Evolutionary conservation across 2,329 filamentous ascomycete species (phyloP), one percentile per base, ranked within the genome.

Genomic region (Talaromyces pinophilus): DNA sequence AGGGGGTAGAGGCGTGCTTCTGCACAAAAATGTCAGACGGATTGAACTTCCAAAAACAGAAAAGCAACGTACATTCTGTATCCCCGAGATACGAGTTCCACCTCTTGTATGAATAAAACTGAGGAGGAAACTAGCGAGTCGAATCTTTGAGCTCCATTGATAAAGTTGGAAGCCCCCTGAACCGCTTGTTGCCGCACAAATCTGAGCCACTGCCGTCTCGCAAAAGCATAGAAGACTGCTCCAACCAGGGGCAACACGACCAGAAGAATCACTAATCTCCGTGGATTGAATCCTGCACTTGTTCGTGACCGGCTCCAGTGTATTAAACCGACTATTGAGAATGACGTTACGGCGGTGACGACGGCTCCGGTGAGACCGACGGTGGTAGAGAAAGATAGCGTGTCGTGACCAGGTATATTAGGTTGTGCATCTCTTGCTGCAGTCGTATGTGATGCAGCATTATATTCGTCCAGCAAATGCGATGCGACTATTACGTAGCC

Each of bases 401-500:
- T 72, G 8, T 77, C 74, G 33, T 73, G 66, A 19, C 71, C 70
- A 30, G 72, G 71, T 11, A 74, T 72, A 60, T 74, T 73, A 22
- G 77, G 73, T 25, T 75, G 69, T 15, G 78, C 50, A n/a, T 64
- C 62, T 50, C 77, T 75, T 33, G 63, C 59, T 22, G 78, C 75
- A 30, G 79, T 77, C 10, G 74, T 77, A 69, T 80, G 79, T 46
- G 78, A 79, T 4, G 78, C 76, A 13, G 79, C 76, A 65, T 75
- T 78, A 68, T 80, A 77, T 86, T 87, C 90, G 73, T 88, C 92
- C 48, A 97, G 83, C 15, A 97, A 85, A 76, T 97, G 93, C 25
- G 93, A 97, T 61, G 93, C 93, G 74, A 97, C 91, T 70, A 97
- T 92, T 25, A 92, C 90, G 79, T 97, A 97, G 69, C 93, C 91